phyloP scores from a whole-genome alignment of 108 stramenopile genomes.

The Fragilaria crotonensis region DNA sequence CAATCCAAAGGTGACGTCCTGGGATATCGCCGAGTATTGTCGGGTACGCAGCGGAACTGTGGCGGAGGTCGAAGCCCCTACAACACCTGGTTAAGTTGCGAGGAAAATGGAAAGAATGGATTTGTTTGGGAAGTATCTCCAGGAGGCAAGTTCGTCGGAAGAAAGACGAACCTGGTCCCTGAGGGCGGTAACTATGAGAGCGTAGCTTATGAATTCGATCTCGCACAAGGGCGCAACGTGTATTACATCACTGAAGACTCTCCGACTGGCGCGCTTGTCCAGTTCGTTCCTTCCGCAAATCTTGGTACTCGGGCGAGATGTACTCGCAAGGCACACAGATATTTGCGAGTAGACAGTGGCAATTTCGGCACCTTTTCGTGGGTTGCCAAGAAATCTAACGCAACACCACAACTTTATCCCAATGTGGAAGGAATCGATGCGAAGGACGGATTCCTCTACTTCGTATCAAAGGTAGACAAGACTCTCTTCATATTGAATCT shows the following conservation, averaged over 20 bases:
- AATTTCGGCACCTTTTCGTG: not conserved
- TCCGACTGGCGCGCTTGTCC: slow-evolving; percentile 1
- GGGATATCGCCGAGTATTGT: not conserved
- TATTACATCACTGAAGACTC: slow-evolving; percentile 11
- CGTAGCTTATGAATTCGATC: slow-evolving; percentile 25
- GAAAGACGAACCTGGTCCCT: slow-evolving; percentile 9
- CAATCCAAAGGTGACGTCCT: slow-evolving; percentile 9
- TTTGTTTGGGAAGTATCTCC: not conserved
- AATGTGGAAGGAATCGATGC: slow-evolving; percentile 26
- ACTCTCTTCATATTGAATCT: slow-evolving; percentile 23
- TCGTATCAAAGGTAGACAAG: slow-evolving; percentile 19
- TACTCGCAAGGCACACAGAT: too few species aligned
- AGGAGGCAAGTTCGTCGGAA: not conserved
- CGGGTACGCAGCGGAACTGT: not conserved
- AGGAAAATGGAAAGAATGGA: not conserved
- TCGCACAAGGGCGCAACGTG: not conserved
- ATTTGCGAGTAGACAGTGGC: too few species aligned
- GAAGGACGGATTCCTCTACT: slow-evolving; percentile 18
- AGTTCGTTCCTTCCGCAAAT: too few species aligned
- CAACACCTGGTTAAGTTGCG: not conserved
- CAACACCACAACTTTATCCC: slow-evolving; percentile 15
- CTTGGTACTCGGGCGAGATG: too few species aligned
- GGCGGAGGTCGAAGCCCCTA: slow-evolving; percentile 1
- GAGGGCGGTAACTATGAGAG: slow-evolving; percentile 32
- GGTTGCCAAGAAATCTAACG: not conserved